Evolutionary conservation across 371 early-diverging fungal species (phyloP), one percentile per base, ranked within the genome.

Genomic region (Apophysomyces ossiformis): DNA sequence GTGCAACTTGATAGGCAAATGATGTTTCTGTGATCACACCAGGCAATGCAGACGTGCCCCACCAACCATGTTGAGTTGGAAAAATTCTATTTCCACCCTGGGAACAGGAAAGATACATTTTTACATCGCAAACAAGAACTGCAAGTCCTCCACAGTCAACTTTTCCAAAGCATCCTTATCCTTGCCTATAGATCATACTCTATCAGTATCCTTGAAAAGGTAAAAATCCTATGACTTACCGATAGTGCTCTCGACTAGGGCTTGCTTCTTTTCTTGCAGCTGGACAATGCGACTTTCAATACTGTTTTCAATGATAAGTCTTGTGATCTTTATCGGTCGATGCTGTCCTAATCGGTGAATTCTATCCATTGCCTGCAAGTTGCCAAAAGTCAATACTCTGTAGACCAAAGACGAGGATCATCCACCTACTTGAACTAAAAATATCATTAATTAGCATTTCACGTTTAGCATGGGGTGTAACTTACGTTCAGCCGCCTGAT

Each of bases 261-360:
- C 94, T 59, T 91, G 89, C 83, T 99, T 99, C 86, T 96, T 98
- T 57, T 94, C 94, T 74, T 99, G 99, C 37, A 99, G 77, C 65
- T 95, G 91, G 16, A 98, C 74, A 69, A 99, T 98, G 50, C 97
- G 88, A 26, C 90, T 88, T 75, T 99, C 99, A 64, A 99, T 98
- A 39, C 94, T 93, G 80, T 99, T 96, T 68, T 96, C 95, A 61
- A 98, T 94, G 57, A 98, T 93, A 58, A 98, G 69, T 15, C 94
- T 82, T 0, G 95, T 95, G 61, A 96, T 92, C 61, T 89, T 79
- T 71, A 97, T 93, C 5, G 98, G 96, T 32, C 98, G 83, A 68
- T 86, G 77, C 69, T 97, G 96, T 1, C 96, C 96, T 63, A 97
- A 85, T 46, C 95, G 85, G 72, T 95, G 96, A 70, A 96, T 95